Percentiles rank a stretch among this genome's conserved stretches.
These are phyloP conservation scores for Clavulina sp. DNA, from an alignment of 768 basidiomycete genomes.

Conservation along the genomic window DNA sequence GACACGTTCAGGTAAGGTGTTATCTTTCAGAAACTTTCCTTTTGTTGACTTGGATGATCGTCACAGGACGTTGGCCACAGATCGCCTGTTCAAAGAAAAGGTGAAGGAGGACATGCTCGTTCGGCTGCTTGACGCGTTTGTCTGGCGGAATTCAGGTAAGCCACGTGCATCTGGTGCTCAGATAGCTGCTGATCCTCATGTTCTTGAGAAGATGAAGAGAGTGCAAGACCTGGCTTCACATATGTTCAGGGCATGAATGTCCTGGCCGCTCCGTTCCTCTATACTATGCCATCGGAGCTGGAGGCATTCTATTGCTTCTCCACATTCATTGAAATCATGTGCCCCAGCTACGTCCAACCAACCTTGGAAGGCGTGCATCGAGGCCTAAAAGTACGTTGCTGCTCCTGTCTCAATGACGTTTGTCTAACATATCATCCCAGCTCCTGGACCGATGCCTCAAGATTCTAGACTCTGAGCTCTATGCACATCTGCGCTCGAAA, in stretches of 20 bases:
- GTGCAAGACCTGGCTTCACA: constrained; percentile 48
- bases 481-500: constrained; percentile 62
- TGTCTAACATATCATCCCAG: constrained; percentile 24
- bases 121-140: constrained; percentile 90
- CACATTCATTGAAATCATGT: constrained; percentile 86
- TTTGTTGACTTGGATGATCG: constrained; percentile 5
- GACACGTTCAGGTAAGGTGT: constrained; percentile 73
- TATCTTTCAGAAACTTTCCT: neutral
- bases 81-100: constrained; percentile 92
- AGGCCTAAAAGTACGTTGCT: constrained; percentile 59
- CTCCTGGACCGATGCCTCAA: constrained; percentile 84
- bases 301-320: constrained; percentile 97
- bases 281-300: constrained; percentile 93
- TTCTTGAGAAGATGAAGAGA: constrained; percentile 48
- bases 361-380: constrained; percentile 91
- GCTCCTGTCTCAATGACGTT: neutral
- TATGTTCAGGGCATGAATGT: constrained; percentile 99
- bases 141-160: constrained; percentile 83
- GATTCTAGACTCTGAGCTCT: constrained; percentile 80
- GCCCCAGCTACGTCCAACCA: constrained; percentile 93
- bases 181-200: too few relatives aligned
- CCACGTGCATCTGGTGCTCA: neutral
- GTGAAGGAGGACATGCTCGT: constrained; percentile 96
- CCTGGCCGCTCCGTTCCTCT: constrained; percentile 91
- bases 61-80: constrained; percentile 76